Evolutionary conservation across 192 early-diverging fungal species (phyloP), one percentile per base, ranked within the genome.

Genomic region (Mortierella hygrophila): DNA sequence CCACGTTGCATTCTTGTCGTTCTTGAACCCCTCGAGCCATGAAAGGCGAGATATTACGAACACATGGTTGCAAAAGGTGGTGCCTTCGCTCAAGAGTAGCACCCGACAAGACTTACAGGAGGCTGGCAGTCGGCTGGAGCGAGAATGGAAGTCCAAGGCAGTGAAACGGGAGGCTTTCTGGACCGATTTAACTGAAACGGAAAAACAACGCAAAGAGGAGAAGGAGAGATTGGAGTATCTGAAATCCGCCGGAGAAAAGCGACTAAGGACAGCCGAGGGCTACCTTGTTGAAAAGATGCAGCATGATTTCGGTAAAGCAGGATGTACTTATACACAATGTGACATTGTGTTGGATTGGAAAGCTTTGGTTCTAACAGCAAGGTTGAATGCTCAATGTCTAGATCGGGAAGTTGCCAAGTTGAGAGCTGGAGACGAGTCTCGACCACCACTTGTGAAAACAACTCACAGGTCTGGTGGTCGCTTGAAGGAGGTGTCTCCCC

Each of bases 221-320:
- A 1, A 35, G 35, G 71, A 72, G 41, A 72, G 71, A 13, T 44
- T 72, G 71, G 71, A 72, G 18, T 41, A 47, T 49, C 71, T 72
- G 7, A 72, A 46, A 10, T 11, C 71, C n/a, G 71, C 41, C 9
- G 71, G 71, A 11, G 71, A 40, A 72, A 72, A 72, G 71, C 71
- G 71, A 41, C 26, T 72, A 26, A 42, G 71, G 11, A 46, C 71
- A n/a, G 71, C 71, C 42, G 71, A 72, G 26, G 41, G 71, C 38
- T 72, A 72, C 42, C 71, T 72, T 46, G 41, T 72, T 8, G 71
- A 40, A 49, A 44, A 72, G 71, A 72, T 46, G 26, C 71, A 26
- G 26, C 23, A 44, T 26, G 71, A 72, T 72, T 72, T 72, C n/a
- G 71, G 41, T 72, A 72, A 72, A n/a, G 63, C 63, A 65, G 63